A percentile compares a stretch with the other conserved stretches of the same genome.
Evolutionary conservation across 305 asterid genomes (phyloP).

Genomic region (Fraxinus nigra): DNA sequence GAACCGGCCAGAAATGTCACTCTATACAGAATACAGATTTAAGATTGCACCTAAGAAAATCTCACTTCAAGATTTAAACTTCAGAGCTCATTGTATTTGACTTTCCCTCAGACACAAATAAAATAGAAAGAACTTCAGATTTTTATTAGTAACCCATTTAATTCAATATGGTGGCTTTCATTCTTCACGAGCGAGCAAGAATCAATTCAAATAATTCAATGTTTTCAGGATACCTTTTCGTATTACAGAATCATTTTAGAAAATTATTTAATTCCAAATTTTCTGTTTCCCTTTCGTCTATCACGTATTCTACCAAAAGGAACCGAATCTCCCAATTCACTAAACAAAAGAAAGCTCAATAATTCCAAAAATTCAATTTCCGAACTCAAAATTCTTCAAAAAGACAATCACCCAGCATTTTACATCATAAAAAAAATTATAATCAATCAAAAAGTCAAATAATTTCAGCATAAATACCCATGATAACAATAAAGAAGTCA

Average conservation of each 20-base stretch:
- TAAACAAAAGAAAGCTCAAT: background rate
- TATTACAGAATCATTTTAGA: background rate
- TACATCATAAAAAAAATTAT: background rate
- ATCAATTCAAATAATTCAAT: background rate
- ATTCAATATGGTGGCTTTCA: constrained; percentile 12
- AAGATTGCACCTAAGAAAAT: constrained; percentile 6
- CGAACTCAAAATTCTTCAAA: background rate
- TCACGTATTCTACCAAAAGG: background rate
- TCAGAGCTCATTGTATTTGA: constrained; percentile 15
- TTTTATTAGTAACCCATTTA: constrained; percentile 1
- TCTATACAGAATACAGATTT: background rate
- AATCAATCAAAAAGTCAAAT: constrained; percentile 10
- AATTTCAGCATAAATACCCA: constrained; percentile 1
- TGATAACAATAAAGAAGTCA: constrained; percentile 16
- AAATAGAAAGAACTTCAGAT: background rate
- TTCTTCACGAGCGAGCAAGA: background rate
- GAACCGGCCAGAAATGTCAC: constrained; percentile 17
- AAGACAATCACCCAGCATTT: background rate
- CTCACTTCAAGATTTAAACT: background rate
- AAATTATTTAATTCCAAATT: background rate
- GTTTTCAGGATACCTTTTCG: background rate
- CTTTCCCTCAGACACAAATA: background rate
- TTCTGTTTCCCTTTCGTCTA: background rate
- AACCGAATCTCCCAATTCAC: background rate
- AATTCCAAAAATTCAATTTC: background rate